These are phyloP conservation scores for Podaxis carcinomalis DNA, from an alignment of 768 basidiomycete species.

Conservation along the genomic window DNA sequence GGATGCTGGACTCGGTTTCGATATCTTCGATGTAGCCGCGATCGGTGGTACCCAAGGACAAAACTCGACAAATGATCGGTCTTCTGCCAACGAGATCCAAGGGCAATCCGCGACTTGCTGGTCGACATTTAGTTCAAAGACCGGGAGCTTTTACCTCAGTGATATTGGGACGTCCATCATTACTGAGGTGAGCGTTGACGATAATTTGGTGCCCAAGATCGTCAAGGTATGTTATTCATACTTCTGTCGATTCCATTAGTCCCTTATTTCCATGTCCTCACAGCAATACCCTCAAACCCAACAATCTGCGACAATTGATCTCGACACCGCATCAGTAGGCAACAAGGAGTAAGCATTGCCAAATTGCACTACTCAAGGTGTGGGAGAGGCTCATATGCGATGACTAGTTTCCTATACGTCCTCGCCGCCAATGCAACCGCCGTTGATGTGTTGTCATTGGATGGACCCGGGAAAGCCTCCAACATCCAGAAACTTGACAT, in stretches of 20 bases:
- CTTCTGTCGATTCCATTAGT: not conserved
- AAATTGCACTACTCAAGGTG: not conserved
- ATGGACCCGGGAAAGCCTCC: conserved; percentile 22
- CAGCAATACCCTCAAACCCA: conserved; percentile 37
- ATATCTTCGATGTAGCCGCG: conserved; percentile 30
- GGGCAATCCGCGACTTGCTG: conserved; percentile 41
- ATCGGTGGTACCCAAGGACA: conserved; percentile 18
- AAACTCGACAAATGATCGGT: conserved; percentile 22
- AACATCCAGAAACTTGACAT: conserved; percentile 24
- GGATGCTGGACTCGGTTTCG: conserved; percentile 35
- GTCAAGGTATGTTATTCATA: conserved; percentile 29
- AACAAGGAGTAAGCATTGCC: conserved; percentile 24
- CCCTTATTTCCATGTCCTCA: not conserved
- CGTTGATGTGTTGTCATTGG: conserved; percentile 23
- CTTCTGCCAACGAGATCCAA: conserved; percentile 28
- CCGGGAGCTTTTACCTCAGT: conserved; percentile 41
- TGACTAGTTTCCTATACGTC: conserved; percentile 24
- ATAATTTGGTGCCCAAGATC: conserved; percentile 39
- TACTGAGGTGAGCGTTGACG: conserved; percentile 44
- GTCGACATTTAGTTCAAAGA: conserved; percentile 36
- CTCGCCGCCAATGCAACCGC: conserved; percentile 23
- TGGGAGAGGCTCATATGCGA: not conserved
- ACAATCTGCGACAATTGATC: conserved; percentile 35
- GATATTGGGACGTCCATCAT: conserved; percentile 35
- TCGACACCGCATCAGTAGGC: conserved; percentile 33